Base-by-base conservation (phyloP, 805 yeast species). In the Pichia eremophila region DNA sequence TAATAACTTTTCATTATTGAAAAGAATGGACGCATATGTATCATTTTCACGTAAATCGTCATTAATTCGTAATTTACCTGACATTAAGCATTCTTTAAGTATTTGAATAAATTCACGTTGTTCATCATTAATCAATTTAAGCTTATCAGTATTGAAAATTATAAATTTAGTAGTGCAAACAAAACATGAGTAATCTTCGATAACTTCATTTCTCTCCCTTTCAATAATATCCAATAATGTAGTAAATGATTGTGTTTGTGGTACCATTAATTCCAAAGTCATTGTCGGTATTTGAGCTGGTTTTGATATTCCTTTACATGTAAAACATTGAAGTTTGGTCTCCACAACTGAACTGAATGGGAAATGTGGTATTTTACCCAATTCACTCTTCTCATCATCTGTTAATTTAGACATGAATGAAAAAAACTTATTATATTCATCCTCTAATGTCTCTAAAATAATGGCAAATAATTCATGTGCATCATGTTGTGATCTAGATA, bases 381-480 rank as follows among this genome's bases (percentile, higher is more conserved):
- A 14, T 11, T 48, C 46, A 41, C 43, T 48, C 44, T 39, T 51
- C 39, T 19, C 22, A 17, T 41, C 35, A 19, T 37, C 47, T 78
- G 1, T 91, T 86, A 50, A 82, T 72, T 18, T 71, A 73, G 1
- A 84, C 81, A 6, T 74, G 31, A 43, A 43, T 17, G 68, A 56
- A 18, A 43, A 32, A 12, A 45, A 41, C n/a, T 25, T 11, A 3
- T 38, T 32, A 54, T 76, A 72, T 59, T 91, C 97, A 46, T 72
- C 73, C 44, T 83, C 80, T 44, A 93, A 68, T 0, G 91, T 81
- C 57, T 90, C 95, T 22, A 91, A 67, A 19, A 90, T 72, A 45
- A 87, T 65, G 60, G 88, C 95, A 31, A 91, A 75, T 53, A 93
- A 71, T 59, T 91, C 99, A 57, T 93, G 97, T 0, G 98, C 96